Conservation (phyloP, 2,329 filamentous ascomycete species). For the Pseudomassariella vexata region DNA sequence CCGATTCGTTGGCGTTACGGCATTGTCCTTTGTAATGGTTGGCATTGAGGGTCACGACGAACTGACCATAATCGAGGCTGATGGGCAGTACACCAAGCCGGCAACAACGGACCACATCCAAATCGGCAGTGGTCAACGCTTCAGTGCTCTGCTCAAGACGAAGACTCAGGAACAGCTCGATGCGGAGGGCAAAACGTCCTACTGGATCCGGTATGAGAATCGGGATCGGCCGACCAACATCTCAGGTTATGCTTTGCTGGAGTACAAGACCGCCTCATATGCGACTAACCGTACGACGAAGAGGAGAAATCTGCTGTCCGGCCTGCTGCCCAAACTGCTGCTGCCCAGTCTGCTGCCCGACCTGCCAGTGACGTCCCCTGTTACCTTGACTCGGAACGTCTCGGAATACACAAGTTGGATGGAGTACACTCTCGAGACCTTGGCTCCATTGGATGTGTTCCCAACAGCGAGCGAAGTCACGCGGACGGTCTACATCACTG, state of each 20-base stretch:
- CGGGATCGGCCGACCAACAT: conserved; percentile 40
- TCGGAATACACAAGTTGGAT: conserved; percentile 29
- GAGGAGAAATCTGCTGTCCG: no score
- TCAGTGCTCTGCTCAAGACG: conserved; percentile 47
- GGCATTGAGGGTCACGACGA: conserved; percentile 51
- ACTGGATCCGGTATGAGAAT: conserved; percentile 42
- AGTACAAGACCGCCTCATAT: conserved; percentile 35
- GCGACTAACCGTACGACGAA: conserved; percentile 3
- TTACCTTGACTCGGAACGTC: conserved; percentile 27
- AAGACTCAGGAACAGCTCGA: conserved; percentile 41
- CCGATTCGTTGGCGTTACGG: conserved; percentile 52
- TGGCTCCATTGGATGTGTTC: conserved; percentile 22
- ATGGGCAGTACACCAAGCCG: conserved; percentile 48
- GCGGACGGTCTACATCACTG: conserved; percentile 39
- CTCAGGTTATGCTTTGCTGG: conserved; percentile 42
- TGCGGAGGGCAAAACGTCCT: conserved; percentile 27
- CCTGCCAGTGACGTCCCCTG: conserved; percentile 21
- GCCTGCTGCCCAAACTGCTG: conserved; percentile 3
- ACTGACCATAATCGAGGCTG: conserved; percentile 55
- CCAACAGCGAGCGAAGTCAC: conserved; percentile 41
- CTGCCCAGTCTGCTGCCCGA: conserved; percentile 7
- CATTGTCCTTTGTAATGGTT: conserved; percentile 46
- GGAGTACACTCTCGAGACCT: conserved; percentile 39
- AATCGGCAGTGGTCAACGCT: conserved; percentile 54
- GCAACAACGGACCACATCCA: conserved; percentile 44